These are phyloP conservation scores for Lolium rigidum DNA, from an alignment of 176 grass and related monocot species.

Conservation along the genomic window DNA sequence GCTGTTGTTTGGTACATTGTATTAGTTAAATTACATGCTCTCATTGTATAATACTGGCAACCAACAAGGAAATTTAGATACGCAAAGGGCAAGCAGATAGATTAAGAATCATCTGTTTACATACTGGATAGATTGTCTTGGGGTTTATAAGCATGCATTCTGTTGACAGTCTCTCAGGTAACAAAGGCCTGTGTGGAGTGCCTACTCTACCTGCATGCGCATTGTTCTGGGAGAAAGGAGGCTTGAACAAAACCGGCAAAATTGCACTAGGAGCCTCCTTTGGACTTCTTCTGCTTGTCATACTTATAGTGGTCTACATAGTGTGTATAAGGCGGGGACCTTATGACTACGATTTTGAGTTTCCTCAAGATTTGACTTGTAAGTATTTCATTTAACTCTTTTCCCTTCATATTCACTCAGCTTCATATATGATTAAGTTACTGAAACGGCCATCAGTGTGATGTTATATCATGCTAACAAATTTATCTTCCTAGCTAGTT, in stretches of 20 bases:
- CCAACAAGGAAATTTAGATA: neutral
- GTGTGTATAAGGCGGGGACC: constrained; percentile 77
- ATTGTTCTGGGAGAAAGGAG: constrained; percentile 93
- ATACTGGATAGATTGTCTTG: neutral
- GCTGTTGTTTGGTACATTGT: neutral
- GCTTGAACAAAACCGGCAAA: constrained; percentile 81
- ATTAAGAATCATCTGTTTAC: neutral
- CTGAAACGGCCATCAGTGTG: neutral
- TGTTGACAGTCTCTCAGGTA: constrained; percentile 83
- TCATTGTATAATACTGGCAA: neutral
- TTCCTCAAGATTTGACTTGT: constrained; percentile 97
- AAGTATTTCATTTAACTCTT: constrained; percentile 22
- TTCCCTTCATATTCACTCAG: neutral
- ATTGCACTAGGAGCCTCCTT: constrained; percentile 85
- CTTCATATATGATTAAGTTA: constrained; percentile 12
- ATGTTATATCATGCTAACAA: too few relatives aligned
- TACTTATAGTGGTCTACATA: constrained; percentile 82
- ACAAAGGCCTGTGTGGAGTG: constrained; percentile 93
- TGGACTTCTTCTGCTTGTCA: constrained; percentile 69
- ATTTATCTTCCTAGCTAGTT: too few relatives aligned
- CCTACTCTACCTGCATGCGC: constrained; percentile 88
- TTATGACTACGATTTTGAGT: constrained; percentile 95
- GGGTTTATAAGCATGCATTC: constrained; percentile 19
- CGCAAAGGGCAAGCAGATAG: neutral
- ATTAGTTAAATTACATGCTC: neutral